A percentile compares a stretch with the other conserved stretches of the same genome.
These are phyloP conservation scores for Beauveria scarabaeidicola DNA, from an alignment of 2,329 filamentous ascomycete species.

Conservation along the genomic window DNA sequence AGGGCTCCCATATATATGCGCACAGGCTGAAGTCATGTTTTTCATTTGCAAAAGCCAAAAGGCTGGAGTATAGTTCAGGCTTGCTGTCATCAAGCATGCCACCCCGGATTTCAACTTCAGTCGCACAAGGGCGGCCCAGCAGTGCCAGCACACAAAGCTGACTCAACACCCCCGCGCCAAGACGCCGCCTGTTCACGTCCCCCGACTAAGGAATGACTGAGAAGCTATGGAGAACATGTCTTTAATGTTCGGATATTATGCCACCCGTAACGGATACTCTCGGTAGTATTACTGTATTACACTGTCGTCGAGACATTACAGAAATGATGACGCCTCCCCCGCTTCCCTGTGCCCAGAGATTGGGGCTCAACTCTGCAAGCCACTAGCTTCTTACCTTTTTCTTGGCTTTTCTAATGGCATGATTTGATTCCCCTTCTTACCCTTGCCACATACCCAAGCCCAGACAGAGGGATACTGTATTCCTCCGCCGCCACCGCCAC, in stretches of 20 bases:
- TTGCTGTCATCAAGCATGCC: not conserved
- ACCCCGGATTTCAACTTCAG: not conserved
- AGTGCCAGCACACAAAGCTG: not conserved
- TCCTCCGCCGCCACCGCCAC: constrained; percentile 2
- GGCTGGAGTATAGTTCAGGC: not conserved
- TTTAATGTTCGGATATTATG: no score
- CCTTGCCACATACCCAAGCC: constrained; percentile 1
- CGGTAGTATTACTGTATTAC: no score
- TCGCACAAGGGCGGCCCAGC: not conserved
- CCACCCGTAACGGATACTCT: no score
- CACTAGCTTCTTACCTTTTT: not conserved
- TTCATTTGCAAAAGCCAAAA: not conserved
- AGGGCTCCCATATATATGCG: no score
- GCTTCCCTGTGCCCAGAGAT: constrained; percentile 3
- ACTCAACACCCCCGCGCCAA: not conserved
- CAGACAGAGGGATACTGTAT: not conserved
- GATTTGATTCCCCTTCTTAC: not conserved
- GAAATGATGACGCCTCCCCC: not conserved
- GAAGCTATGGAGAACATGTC: not conserved
- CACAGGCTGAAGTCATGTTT: no score
- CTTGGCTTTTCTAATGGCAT: not conserved
- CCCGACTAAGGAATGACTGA: not conserved
- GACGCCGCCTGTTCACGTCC: not conserved
- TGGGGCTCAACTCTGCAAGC: not conserved
- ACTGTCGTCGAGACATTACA: not conserved